Base-by-base conservation (phyloP, 2,329 filamentous ascomycete species). In the Cordyceps fumosorosea region DNA sequence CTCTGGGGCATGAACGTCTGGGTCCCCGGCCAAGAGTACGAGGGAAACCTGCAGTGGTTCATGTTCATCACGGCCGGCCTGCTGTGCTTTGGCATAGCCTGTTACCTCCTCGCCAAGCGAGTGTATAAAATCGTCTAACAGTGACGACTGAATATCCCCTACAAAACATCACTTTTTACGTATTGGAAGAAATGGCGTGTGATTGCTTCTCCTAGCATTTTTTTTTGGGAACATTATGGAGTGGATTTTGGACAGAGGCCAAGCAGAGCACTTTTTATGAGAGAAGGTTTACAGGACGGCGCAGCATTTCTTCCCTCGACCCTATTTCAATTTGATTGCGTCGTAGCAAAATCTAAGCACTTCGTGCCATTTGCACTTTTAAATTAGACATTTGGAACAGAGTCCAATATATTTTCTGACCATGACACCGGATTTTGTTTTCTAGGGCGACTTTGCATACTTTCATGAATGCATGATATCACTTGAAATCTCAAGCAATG, bases 1-100 rank as follows among this genome's bases (percentile, higher is more conserved):
- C 86, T 98, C 69, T 99, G 93, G 93, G 95, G 93, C 57, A 98
- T 98, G 93, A 99, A 99, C 80, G 90, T 93, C 42, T 91, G 91
- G 80, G 95, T 99, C 0, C 95, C 95, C 0, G 95, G 95, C 1
- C 93, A 98, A 74, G 89, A 93, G 52, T 79, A 87, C 63, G 91
- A 96, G 66, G 82, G 81, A 18, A 89, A 89, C 69, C 76, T 93
- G 57, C 79, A 78, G 26, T 95, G 90, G 90, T 95, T 93, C 73
- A 85, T 81, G 72, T 85, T 80, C 62, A 86, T 88, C 69, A 95
- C 92, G 0, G 89, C 80, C 1, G 90, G 90, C 0, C 75, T 98
- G 52, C 63, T 96, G 2, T 72, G 85, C 20, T 98, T 98, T 75
- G 95, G 92, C 0, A 71, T 93, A 32, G 82, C 81, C 5, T 96